Evolutionary conservation across 106 monocot species (phyloP).

Genomic region (Ottelia alismoides): DNA sequence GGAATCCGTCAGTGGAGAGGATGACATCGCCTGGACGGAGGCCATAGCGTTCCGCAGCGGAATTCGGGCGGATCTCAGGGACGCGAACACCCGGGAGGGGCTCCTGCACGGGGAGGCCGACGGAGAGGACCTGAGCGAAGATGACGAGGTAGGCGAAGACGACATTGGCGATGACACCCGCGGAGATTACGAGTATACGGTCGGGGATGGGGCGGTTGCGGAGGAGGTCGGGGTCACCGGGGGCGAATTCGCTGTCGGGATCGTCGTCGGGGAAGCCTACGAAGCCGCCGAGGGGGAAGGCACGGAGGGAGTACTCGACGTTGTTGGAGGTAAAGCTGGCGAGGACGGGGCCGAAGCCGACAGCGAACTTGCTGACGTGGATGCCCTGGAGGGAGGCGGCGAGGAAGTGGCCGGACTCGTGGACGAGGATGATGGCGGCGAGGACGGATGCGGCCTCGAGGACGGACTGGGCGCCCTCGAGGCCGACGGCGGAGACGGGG

Average conservation of each 20-base stretch:
- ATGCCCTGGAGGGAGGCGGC: slow-evolving; percentile 74
- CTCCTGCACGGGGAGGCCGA: slow-evolving; percentile 59
- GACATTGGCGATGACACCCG: slow-evolving; percentile 77
- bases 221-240: slow-evolving; percentile 80
- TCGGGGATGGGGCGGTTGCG: slow-evolving; percentile 67
- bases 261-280: slow-evolving; percentile 88
- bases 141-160: slow-evolving; percentile 68
- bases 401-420: slow-evolving; percentile 90
- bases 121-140: slow-evolving; percentile 51
- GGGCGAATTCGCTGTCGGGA: slow-evolving; percentile 41
- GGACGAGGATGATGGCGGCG: slow-evolving; percentile 77
- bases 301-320: slow-evolving; percentile 85
- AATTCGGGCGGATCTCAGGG: slow-evolving; percentile 52
- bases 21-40: slow-evolving; percentile 66
- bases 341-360: slow-evolving; percentile 92
- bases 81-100: slow-evolving; percentile 54
- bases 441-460: slow-evolving; percentile 69
- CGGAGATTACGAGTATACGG: slow-evolving; percentile 78
- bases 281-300: slow-evolving; percentile 89
- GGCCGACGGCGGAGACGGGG: slow-evolving; percentile 1
- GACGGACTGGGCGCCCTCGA: slow-evolving; percentile 41
- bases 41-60: slow-evolving; percentile 53
- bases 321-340: slow-evolving; percentile 38
- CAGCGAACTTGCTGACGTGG: slow-evolving; percentile 71
- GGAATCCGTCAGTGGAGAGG: slow-evolving; percentile 15